Conservation (phyloP, 2,329 filamentous ascomycete species). For the Fusarium sp. region DNA sequence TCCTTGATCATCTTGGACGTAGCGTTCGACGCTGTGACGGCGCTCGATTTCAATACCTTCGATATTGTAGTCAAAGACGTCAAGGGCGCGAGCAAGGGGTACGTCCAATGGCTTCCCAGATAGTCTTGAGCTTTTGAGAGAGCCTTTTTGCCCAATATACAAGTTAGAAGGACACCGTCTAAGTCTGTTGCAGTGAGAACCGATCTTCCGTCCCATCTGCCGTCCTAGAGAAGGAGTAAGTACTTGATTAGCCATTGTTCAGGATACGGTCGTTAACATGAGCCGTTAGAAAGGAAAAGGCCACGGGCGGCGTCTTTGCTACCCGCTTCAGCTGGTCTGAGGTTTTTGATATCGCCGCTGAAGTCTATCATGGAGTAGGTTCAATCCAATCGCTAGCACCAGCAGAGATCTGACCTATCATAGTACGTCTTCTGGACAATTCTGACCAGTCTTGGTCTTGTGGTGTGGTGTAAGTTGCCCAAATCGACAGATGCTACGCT, state of each 20-base stretch:
- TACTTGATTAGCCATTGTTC: conserved; percentile 31
- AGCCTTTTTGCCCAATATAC: conserved; percentile 45
- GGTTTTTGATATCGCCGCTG: conserved; percentile 80
- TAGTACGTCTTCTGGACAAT: conserved; percentile 97
- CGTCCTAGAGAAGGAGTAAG: conserved; percentile 77
- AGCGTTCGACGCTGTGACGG: conserved; percentile 93
- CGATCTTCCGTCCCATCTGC: conserved; percentile 56
- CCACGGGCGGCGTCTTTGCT: conserved; percentile 73
- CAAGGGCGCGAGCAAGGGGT: conserved; percentile 94
- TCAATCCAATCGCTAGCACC: conserved; percentile 1
- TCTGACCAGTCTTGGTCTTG: conserved; percentile 84
- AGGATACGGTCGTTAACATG: conserved; percentile 32
- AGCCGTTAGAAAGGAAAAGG: conserved; percentile 72
- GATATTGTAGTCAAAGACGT: conserved; percentile 89
- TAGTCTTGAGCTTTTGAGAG: conserved; percentile 59
- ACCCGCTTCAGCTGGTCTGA: conserved; percentile 75
- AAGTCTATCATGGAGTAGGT: conserved; percentile 89
- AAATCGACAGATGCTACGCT: neutral
- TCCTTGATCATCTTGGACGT: conserved; percentile 93
- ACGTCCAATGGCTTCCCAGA: conserved; percentile 94
- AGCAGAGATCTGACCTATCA: conserved; percentile 30
- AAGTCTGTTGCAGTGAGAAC: conserved; percentile 58
- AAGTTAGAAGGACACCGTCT: conserved; percentile 48
- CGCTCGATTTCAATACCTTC: conserved; percentile 87
- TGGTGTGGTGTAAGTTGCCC: conserved; percentile 84